These are phyloP conservation scores for Blastobotrys chiropterorum DNA, from an alignment of 805 yeast species.

Conservation along the genomic window DNA sequence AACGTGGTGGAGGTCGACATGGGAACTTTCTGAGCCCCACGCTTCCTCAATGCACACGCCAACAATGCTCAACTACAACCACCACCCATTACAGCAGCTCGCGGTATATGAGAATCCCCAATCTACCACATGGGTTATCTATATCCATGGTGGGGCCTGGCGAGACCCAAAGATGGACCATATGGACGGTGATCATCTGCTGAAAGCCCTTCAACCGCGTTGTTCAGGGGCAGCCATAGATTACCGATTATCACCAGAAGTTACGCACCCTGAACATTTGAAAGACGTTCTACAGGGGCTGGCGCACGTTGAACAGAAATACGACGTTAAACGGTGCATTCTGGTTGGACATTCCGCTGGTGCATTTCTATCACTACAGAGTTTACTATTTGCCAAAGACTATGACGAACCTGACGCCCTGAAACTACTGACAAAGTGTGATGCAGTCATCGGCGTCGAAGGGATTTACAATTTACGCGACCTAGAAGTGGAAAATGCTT, in stretches of 20 bases:
- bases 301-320: conserved; percentile 17
- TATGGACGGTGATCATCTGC: conserved; percentile 43
- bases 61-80: background rate
- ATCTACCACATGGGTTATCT: conserved; percentile 34
- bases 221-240: conserved; percentile 41
- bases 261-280: conserved; percentile 56
- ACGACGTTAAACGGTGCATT: conserved; percentile 26
- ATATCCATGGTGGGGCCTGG: conserved; percentile 91
- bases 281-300: conserved; percentile 49
- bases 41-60: no score
- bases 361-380: conserved; percentile 56
- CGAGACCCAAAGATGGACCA: conserved; percentile 59
- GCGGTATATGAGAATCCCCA: background rate
- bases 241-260: conserved; percentile 60
- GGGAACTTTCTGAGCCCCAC: no score
- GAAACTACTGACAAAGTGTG: conserved; percentile 2
- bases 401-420: background rate
- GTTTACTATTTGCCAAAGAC: conserved; percentile 15
- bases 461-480: conserved; percentile 58
- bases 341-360: conserved; percentile 80
- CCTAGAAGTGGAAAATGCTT: conserved; percentile 55
- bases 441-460: conserved; percentile 38
- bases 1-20: no score
- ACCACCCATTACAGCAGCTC: background rate
- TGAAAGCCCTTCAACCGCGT: conserved; percentile 24